Base-by-base conservation (phyloP, 257 asterid genomes). In the Solanum verrucosum region DNA sequence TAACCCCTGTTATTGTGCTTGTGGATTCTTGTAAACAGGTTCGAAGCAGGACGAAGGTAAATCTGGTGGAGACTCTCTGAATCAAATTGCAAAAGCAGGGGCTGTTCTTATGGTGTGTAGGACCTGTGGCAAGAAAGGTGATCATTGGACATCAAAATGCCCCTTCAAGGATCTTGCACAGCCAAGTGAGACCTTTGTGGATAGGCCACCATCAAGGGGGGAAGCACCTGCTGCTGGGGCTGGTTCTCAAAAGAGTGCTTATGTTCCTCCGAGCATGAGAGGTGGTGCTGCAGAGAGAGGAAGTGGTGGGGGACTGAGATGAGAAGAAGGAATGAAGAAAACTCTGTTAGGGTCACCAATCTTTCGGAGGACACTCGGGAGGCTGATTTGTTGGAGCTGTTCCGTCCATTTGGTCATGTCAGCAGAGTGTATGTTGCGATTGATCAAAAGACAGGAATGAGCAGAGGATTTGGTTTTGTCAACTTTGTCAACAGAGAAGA, bases 91-190 rank as follows among this genome's bases (percentile, higher is more conserved):
- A 5, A 93, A 93, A 89, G 93, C 92, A 52, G 98, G 98, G 49
- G 98, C 97, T 10, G 96, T 95, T 84, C 98, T 96, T 88, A 95
- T 95, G 99, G 92, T 96, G 40, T 96, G 99, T 40, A 92, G 98
- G 84, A 92, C 98, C 16, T 95, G 99, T 60, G 95, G 96, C 27
- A 96, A 95, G 94, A 96, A 96, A 89, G 99, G 99, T 88, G 99
- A 95, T 67, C 99, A 96, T 93, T 95, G 98, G 99, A 95, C 99
- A 72, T 93, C 98, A 37, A 93, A 94, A 90, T 96, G 99, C 87
- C 99, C 99, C 7, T 93, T 93, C 98, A 95, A 96, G 95, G 99
- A 96, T 88, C 97, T 96, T 40, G 90, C 98, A 84, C 92, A 89
- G 77, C 98, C 93, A 82, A 92, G 74, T 12, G 98, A 94, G 59